Evolutionary conservation across 768 basidiomycete species (phyloP).

Genomic region (Macrocybe gigantea): DNA sequence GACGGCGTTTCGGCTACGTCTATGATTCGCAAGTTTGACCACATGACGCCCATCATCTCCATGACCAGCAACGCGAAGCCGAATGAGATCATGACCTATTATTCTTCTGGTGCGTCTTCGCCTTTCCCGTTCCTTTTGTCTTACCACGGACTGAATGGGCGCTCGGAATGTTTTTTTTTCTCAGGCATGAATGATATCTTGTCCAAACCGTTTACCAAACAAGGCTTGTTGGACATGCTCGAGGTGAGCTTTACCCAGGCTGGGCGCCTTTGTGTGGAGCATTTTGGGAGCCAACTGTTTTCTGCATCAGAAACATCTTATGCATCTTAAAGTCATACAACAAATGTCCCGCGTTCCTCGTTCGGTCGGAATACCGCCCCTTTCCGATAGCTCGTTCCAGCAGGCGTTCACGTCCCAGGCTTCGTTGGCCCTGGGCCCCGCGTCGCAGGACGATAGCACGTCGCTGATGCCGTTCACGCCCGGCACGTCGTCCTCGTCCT

Average conservation of each 20-base stretch:
- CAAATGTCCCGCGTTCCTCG: slow-evolving; percentile 65
- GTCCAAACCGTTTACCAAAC: slow-evolving; percentile 96
- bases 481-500: slow-evolving; percentile 1
- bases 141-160: background rate
- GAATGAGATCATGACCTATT: slow-evolving; percentile 88
- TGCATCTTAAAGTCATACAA: slow-evolving; percentile 83
- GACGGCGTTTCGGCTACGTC: slow-evolving; percentile 90
- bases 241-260: slow-evolving; percentile 47
- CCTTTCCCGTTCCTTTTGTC: background rate
- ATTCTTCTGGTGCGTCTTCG: slow-evolving; percentile 53
- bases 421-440: slow-evolving; percentile 4
- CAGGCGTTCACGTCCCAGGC: slow-evolving; percentile 45
- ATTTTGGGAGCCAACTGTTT: background rate
- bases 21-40: slow-evolving; percentile 91
- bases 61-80: slow-evolving; percentile 97
- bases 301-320: slow-evolving; percentile 66
- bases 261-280: background rate
- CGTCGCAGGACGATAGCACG: slow-evolving; percentile 5
- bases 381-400: slow-evolving; percentile 49
- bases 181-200: slow-evolving; percentile 94
- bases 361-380: slow-evolving; percentile 59
- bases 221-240: slow-evolving; percentile 85
- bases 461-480: slow-evolving; percentile 12
- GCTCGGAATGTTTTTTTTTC: background rate
- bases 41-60: slow-evolving; percentile 93